Base-by-base conservation (phyloP, 1,284 basidiomycete genomes). In the Microbotryum intermedium region DNA sequence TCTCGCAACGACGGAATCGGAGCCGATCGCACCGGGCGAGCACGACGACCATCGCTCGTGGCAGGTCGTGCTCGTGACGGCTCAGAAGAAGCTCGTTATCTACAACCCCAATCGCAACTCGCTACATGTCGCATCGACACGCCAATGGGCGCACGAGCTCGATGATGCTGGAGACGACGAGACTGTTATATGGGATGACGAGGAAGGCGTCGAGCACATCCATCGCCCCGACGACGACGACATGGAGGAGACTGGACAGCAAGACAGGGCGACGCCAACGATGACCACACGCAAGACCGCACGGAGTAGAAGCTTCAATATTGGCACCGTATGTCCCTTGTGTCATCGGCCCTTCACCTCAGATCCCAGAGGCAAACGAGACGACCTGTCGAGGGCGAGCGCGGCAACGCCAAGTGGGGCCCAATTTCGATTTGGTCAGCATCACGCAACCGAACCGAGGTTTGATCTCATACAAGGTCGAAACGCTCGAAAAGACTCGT, bases 61-160 rank as follows among this genome's bases (percentile, higher is more conserved):
- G 58, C 55, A 60, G 30, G 55, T 60, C 21, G 55, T 64, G 8
- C 58, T 64, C 16, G 55, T 53, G 20, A 42, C 46, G 13, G 55
- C 57, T 1, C 16, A 44, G 28, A 48, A 52, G 50, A 60, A 57
- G 44, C 43, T 64, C 48, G 62, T 60, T 30, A 58, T 64, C 16
- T 64, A 48, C 52, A 49, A 59, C 25, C 45, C 58, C 8, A 9
- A 8, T 25, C n/a, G 26, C n/a, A 53, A 54, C 48, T 34, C 28
- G 5, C 46, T 64, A 11, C 20, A 47, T 11, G 55, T 57, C n/a
- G 25, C 52, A 49, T 39, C 49, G 39, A 25, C 46, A 50, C 46
- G 45, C 2, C 6, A 39, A 16, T 44, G 51, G 25, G 45, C 50
- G 20, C 16, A 30, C 11, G 11, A 16, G n/a, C 11, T 3, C 43